Base-by-base conservation (phyloP, 1,139 yeast genomes). In the Pichia sp. region DNA sequence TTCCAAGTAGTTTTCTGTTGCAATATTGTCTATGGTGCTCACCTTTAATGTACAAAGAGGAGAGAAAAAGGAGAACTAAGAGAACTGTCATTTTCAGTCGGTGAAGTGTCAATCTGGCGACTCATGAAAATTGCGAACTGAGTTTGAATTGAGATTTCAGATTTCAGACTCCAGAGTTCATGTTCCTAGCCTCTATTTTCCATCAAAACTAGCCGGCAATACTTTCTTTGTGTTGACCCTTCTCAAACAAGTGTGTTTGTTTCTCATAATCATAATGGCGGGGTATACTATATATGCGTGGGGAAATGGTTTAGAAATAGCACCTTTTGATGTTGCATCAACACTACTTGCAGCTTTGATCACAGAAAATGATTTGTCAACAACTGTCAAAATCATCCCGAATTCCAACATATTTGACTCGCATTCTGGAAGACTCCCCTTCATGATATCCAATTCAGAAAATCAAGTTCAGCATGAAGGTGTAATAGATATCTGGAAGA, bases 401-500 rank as follows among this genome's bases (percentile, higher is more conserved):
- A 74, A 82, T 10, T 70, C 74, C 34, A 77, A 79, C 51, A 39
- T 47, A 19, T 46, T 44, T 22, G 42, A 76, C 14, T 70, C 86
- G 1, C 62, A 63, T 12, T 62, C 64, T 11, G 71, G 71, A 3
- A 62, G 61, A 33, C 59, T 85, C 23, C 95, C 95, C 0, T 58
- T 83, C 32, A 51, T 61, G 9, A 49, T 55, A 5, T 58, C 55
- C 12, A 25, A 13, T 14, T 16, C 14, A 9, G 56, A 53, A 9
- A 15, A 3, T 2, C 60, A 49, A 3, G 45, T 47, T 4, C 56
- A 46, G 7, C 45, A 58, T 2, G 60, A 72, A 36, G 86, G 88
- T 78, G 83, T 15, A 32, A 25, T 17, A 14, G 56, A 69, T 2
- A 51, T 59, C 12, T 66, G 58, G 42, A 34, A 29, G 9, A 31